phyloP scores from a whole-genome alignment of 768 basidiomycete species.

The Termitomyces sp. region DNA sequence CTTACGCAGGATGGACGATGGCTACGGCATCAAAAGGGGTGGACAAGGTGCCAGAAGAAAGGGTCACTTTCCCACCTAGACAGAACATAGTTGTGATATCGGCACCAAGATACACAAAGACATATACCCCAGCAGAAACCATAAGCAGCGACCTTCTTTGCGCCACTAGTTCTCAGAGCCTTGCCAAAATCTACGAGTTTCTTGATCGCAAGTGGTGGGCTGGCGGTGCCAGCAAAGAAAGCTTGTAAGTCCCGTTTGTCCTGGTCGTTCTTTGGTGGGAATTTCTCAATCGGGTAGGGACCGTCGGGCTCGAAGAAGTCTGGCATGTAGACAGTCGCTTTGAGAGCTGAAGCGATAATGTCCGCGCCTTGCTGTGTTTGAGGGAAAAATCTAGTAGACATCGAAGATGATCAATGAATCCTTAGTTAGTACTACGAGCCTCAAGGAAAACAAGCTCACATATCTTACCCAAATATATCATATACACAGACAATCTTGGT shows the following conservation, averaged over 20 bases:
- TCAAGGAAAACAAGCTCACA: neutral
- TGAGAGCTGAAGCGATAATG: constrained; percentile 49
- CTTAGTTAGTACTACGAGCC: neutral
- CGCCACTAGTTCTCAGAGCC: constrained; percentile 39
- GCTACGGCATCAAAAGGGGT: constrained; percentile 48
- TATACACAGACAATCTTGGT: constrained; percentile 55
- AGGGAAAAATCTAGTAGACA: constrained; percentile 47
- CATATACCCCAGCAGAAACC: constrained; percentile 58
- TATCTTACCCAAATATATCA: constrained; percentile 58
- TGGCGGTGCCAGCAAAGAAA: constrained; percentile 58
- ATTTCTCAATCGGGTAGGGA: constrained; percentile 46
- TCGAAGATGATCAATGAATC: neutral
- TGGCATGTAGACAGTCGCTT: constrained; percentile 61
- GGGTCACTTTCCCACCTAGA: constrained; percentile 49
- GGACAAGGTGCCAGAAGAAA: constrained; percentile 33
- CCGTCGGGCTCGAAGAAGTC: constrained; percentile 58
- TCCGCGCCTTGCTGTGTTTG: constrained; percentile 67
- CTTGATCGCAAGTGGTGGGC: constrained; percentile 32
- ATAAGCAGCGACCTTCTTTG: constrained; percentile 44
- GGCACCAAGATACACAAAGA: neutral
- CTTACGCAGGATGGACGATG: constrained; percentile 59
- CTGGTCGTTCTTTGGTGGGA: constrained; percentile 52
- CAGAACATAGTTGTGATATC: neutral
- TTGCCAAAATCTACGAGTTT: constrained; percentile 42
- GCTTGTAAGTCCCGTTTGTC: constrained; percentile 50